Percentiles rank a stretch among this genome's conserved stretches.
Evolutionary conservation across 2,329 filamentous ascomycete species (phyloP).

Genomic region (Lachnellula cervina): DNA sequence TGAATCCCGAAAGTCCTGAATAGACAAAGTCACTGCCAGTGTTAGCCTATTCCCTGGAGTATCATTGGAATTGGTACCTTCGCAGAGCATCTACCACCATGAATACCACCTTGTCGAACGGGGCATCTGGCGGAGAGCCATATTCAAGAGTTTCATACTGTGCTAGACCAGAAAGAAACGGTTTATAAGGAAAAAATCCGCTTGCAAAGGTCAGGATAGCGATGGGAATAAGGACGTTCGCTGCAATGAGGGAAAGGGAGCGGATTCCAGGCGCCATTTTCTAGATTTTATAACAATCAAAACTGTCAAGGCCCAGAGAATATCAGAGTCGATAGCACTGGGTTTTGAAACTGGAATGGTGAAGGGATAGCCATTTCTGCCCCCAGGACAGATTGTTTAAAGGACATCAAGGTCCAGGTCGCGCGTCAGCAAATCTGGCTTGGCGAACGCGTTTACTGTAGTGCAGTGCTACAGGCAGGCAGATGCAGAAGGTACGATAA

Average conservation of each 20-base stretch:
- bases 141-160: slow-evolving; percentile 54
- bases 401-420: slow-evolving; percentile 5
- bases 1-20: slow-evolving; percentile 71
- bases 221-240: slow-evolving; percentile 73
- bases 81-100: slow-evolving; percentile 97
- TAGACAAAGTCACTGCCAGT: slow-evolving; percentile 83
- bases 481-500: slow-evolving; percentile 12
- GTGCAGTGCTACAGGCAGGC: too few relatives aligned
- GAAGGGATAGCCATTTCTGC: slow-evolving; percentile 17
- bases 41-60: slow-evolving; percentile 20
- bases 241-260: slow-evolving; percentile 47
- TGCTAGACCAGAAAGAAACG: slow-evolving; percentile 81
- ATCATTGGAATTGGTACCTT: slow-evolving; percentile 50
- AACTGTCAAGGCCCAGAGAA: not conserved
- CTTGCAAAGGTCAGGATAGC: slow-evolving; percentile 74
- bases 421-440: slow-evolving; percentile 13
- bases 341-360: not conserved
- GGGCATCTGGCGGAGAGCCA: slow-evolving; percentile 55
- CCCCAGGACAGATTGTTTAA: not conserved
- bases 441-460: slow-evolving; percentile 10
- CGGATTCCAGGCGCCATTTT: slow-evolving; percentile 25
- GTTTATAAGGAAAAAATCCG: slow-evolving; percentile 98
- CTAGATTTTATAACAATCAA: slow-evolving; percentile 6
- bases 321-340: slow-evolving; percentile 2
- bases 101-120: slow-evolving; percentile 87